phyloP scores from a whole-genome alignment of 805 yeast genomes.

The Torulaspora gathmanii region DNA sequence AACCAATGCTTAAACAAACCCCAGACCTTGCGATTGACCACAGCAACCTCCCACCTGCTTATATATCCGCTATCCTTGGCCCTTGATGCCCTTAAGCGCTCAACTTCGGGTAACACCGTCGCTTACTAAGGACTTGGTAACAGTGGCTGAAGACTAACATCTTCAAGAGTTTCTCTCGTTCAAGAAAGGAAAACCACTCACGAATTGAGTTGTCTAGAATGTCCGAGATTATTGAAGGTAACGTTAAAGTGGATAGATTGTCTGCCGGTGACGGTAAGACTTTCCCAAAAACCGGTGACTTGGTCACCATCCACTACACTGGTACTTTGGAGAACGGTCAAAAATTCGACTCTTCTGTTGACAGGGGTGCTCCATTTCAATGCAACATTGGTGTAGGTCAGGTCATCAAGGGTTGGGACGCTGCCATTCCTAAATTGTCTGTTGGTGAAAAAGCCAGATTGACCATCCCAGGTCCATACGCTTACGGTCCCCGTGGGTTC shows the following conservation, averaged over 20 bases:
- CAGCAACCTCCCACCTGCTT: no score
- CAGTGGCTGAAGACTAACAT: not conserved
- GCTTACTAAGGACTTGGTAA: not conserved
- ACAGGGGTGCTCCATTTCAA: constrained; percentile 93
- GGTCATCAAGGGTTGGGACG: constrained; percentile 96
- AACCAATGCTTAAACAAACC: no score
- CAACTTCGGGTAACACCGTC: no score
- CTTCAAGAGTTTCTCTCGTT: not conserved
- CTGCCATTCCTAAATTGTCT: constrained; percentile 85
- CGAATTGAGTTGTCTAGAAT: constrained; percentile 14
- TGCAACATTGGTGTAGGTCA: constrained; percentile 93
- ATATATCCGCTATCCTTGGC: no score
- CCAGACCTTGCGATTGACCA: no score
- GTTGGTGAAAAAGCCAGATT: constrained; percentile 90
- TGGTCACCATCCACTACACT: constrained; percentile 89
- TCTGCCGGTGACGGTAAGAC: constrained; percentile 73
- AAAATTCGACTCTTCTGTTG: constrained; percentile 92
- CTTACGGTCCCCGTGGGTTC: constrained; percentile 92
- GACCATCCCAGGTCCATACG: constrained; percentile 89
- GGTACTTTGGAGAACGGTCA: constrained; percentile 95
- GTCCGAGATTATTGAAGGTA: constrained; percentile 39
- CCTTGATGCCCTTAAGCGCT: no score
- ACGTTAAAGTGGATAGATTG: constrained; percentile 37
- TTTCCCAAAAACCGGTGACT: constrained; percentile 83
- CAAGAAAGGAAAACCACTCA: not conserved